phyloP scores from a whole-genome alignment of 2,329 filamentous ascomycete species.

The Aciculosporium take region DNA sequence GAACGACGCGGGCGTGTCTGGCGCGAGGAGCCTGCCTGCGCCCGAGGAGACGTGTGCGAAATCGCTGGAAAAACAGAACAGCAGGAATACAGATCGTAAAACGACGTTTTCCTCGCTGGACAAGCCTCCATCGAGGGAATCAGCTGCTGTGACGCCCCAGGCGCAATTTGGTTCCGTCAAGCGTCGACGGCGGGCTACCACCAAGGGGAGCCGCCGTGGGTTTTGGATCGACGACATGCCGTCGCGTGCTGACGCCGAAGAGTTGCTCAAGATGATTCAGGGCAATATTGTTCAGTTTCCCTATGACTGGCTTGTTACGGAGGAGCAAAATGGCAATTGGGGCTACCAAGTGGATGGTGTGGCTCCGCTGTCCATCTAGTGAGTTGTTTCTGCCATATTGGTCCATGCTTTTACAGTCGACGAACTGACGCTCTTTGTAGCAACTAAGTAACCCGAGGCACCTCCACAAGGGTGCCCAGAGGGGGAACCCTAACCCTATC shows the following conservation, averaged over 20 bases:
- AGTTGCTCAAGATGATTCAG: constrained; percentile 67
- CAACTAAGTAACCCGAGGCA: too few species aligned
- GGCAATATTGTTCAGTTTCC: constrained; percentile 85
- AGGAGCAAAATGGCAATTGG: constrained; percentile 92
- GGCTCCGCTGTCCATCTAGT: constrained; percentile 95
- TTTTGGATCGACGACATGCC: constrained; percentile 64
- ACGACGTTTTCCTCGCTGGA: constrained; percentile 43
- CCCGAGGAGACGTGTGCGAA: constrained; percentile 26
- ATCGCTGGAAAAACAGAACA: constrained; percentile 20
- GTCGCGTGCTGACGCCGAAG: constrained; percentile 61
- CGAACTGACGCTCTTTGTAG: not conserved
- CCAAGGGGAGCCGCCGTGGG: constrained; percentile 51
- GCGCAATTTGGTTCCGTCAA: constrained; percentile 35
- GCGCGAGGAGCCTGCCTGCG: constrained; percentile 32
- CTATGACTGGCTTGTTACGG: constrained; percentile 86
- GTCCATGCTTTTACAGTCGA: too few species aligned
- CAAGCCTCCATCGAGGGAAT: constrained; percentile 28
- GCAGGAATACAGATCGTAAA: constrained; percentile 32
- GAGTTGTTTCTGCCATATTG: constrained; percentile 30
- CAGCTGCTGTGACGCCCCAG: constrained; percentile 15
- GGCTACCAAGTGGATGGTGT: constrained; percentile 92
- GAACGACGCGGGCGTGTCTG: constrained; percentile 9
- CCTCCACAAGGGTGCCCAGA: too few species aligned
- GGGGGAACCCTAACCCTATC: too few species aligned
- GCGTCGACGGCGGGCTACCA: constrained; percentile 53